These are phyloP conservation scores for Arxiozyma slooffiae DNA, from an alignment of 1,139 yeast genomes.

Conservation along the genomic window DNA sequence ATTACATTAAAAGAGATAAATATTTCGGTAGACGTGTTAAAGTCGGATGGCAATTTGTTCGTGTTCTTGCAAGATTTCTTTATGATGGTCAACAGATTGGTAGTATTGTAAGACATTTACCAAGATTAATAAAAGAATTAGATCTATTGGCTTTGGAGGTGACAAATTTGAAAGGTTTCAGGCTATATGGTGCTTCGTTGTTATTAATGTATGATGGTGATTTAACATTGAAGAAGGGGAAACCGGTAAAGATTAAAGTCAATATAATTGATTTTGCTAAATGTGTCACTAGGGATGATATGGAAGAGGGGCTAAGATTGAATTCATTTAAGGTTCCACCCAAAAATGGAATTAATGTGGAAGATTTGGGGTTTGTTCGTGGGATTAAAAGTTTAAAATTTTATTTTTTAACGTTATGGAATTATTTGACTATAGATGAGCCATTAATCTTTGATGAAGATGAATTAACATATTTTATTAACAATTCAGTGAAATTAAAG, in stretches of 20 bases:
- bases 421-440: slow-evolving; percentile 35
- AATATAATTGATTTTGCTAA: slow-evolving; percentile 94
- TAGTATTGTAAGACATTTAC: slow-evolving; percentile 61
- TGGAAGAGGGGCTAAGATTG: slow-evolving; percentile 25
- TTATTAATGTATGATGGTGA: slow-evolving; percentile 79
- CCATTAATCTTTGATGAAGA: slow-evolving; percentile 27
- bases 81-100: slow-evolving; percentile 58
- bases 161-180: slow-evolving; percentile 55
- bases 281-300: slow-evolving; percentile 65
- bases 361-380: slow-evolving; percentile 77
- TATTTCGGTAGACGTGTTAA: slow-evolving; percentile 78
- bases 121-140: slow-evolving; percentile 52
- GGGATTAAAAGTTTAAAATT: slow-evolving; percentile 62
- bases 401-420: slow-evolving; percentile 51
- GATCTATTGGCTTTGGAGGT: slow-evolving; percentile 50
- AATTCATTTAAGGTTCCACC: slow-evolving; percentile 53
- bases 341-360: slow-evolving; percentile 40
- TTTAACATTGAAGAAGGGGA: slow-evolving; percentile 14
- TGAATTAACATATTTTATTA: slow-evolving; percentile 22
- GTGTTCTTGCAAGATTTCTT: slow-evolving; percentile 63
- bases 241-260: slow-evolving; percentile 36
- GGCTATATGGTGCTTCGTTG: slow-evolving; percentile 86
- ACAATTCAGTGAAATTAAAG: slow-evolving; percentile 21
- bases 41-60: slow-evolving; percentile 68
- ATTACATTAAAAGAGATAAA: slow-evolving; percentile 67